Conservation (phyloP, 805 yeast genomes). For the Suhomyces prunicola region DNA sequence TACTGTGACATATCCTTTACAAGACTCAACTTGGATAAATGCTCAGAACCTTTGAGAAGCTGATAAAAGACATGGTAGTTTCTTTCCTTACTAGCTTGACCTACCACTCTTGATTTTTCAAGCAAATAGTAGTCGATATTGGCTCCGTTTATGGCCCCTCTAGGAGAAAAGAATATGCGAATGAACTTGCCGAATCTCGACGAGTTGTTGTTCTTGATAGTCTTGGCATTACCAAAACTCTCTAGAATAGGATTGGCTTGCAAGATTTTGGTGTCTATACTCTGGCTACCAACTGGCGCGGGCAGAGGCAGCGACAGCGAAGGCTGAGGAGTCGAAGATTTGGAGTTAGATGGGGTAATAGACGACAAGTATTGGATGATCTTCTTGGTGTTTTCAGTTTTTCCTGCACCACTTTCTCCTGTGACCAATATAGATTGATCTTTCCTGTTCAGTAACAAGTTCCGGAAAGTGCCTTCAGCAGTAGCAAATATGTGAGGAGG, state of each 20-base stretch:
- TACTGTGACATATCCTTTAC: constrained; percentile 39
- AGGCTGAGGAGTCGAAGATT: constrained; percentile 12
- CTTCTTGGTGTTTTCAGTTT: constrained; percentile 94
- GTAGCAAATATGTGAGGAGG: constrained; percentile 91
- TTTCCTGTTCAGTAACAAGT: constrained; percentile 60
- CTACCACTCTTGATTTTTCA: constrained; percentile 89
- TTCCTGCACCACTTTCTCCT: constrained; percentile 99
- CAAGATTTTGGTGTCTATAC: constrained; percentile 79
- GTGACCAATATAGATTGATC: constrained; percentile 95
- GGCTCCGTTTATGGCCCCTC: constrained; percentile 78
- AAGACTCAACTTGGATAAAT: constrained; percentile 47
- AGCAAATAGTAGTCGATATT: constrained; percentile 90
- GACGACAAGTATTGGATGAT: constrained; percentile 89
- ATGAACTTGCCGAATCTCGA: constrained; percentile 97
- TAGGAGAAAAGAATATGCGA: constrained; percentile 67
- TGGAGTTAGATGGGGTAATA: constrained; percentile 43
- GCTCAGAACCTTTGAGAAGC: constrained; percentile 63
- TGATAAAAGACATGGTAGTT: constrained; percentile 95
- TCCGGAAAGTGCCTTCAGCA: constrained; percentile 81
- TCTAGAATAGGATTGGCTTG: constrained; percentile 96
- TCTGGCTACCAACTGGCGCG: constrained; percentile 10
- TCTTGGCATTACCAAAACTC: constrained; percentile 95
- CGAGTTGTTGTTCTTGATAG: constrained; percentile 89
- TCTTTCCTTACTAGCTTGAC: constrained; percentile 73
- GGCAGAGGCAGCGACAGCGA: constrained; percentile 7